These are phyloP conservation scores for Hypoxylon sp. DNA, from an alignment of 2,329 filamentous ascomycete species.

Conservation along the genomic window DNA sequence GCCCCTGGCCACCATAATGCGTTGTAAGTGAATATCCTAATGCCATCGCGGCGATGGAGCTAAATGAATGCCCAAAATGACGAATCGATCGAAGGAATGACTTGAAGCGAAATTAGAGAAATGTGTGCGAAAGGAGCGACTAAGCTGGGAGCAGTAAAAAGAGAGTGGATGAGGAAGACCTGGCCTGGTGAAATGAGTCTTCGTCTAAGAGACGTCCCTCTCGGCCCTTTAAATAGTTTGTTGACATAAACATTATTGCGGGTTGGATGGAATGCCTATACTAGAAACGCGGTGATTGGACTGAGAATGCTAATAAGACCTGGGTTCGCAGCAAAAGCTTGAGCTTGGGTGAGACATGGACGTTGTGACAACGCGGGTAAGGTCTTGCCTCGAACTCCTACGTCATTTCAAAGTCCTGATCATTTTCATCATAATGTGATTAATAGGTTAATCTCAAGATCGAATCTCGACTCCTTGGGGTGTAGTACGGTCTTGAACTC, in stretches of 20 bases:
- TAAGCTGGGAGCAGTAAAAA: slow-evolving; percentile 32
- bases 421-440: not conserved
- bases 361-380: slow-evolving; percentile 23
- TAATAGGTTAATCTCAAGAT: not conserved
- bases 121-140: slow-evolving; percentile 42
- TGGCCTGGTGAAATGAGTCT: slow-evolving; percentile 9
- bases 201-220: not conserved
- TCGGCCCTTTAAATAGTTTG: slow-evolving; percentile 41
- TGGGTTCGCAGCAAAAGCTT: slow-evolving; percentile 33
- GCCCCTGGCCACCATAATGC: slow-evolving; percentile 51
- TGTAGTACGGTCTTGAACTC: not conserved
- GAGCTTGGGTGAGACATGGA: slow-evolving; percentile 46
- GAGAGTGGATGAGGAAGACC: slow-evolving; percentile 23
- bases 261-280: slow-evolving; percentile 41
- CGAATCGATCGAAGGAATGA: slow-evolving; percentile 45
- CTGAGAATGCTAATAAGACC: slow-evolving; percentile 49
- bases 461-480: not conserved
- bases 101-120: slow-evolving; percentile 42
- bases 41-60: slow-evolving; percentile 38
- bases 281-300: slow-evolving; percentile 38
- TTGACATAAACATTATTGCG: slow-evolving; percentile 33
- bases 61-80: slow-evolving; percentile 21
- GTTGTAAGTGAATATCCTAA: slow-evolving; percentile 49
- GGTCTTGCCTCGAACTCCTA: slow-evolving; percentile 11
- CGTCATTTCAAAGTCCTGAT: not conserved